phyloP scores from a whole-genome alignment of 1,284 basidiomycete species.

The Moesziomyces antarcticus region DNA sequence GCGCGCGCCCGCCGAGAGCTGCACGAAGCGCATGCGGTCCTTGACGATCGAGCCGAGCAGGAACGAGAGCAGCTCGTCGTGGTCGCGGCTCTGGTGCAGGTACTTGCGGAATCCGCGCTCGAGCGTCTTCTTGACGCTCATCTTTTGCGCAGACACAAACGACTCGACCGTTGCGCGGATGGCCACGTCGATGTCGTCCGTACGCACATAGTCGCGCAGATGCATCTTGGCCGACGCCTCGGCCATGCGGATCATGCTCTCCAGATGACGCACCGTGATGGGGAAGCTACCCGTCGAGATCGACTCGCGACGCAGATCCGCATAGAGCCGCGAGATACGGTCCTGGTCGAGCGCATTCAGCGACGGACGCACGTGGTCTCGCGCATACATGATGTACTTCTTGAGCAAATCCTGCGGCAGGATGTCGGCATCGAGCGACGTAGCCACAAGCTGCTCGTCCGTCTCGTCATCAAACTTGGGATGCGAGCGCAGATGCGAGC shows the following conservation, averaged over 20 bases:
- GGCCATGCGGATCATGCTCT: conserved; percentile 99
- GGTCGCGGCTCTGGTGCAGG: conserved; percentile 87
- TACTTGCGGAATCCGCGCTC: conserved; percentile 95
- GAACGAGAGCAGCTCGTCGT: conserved; percentile 94
- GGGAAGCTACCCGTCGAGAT: conserved; percentile 96
- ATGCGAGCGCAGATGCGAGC: conserved; percentile 92
- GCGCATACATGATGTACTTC: conserved; percentile 99
- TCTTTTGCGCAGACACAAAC: conserved; percentile 96
- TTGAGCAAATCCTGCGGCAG: conserved; percentile 96
- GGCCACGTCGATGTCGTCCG: conserved; percentile 96
- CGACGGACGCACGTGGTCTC: conserved; percentile 90
- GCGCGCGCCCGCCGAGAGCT: conserved; percentile 63
- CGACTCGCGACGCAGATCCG: conserved; percentile 95
- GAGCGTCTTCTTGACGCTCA: conserved; percentile 96
- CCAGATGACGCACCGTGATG: conserved; percentile 96
- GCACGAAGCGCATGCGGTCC: conserved; percentile 83
- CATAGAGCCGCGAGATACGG: conserved; percentile 91
- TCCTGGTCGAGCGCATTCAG: conserved; percentile 95
- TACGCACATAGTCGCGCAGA: conserved; percentile 91
- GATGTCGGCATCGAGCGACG: conserved; percentile 86
- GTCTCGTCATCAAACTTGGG: conserved; percentile 86
- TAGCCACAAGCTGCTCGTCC: conserved; percentile 88
- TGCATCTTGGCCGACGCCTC: conserved; percentile 99
- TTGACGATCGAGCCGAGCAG: conserved; percentile 93
- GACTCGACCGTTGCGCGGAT: conserved; percentile 94